Evolutionary conservation across 352 stramenopile genomes (phyloP), one percentile per base, ranked within the genome.

Genomic region (Phytophthora tubulina): DNA sequence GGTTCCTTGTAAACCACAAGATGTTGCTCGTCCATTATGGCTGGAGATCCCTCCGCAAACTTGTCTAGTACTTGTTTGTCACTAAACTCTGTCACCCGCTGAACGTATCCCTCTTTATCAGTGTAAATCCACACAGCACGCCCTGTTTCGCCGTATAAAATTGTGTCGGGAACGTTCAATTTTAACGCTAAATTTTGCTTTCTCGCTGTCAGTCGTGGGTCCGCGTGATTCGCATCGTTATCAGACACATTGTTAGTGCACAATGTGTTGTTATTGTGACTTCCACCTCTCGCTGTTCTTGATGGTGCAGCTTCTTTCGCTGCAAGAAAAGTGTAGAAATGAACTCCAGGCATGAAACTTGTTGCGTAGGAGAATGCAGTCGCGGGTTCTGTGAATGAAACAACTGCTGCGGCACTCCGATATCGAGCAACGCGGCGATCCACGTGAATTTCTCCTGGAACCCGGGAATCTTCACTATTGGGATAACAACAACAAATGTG

Each of bases 301-400:
- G 56, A 11, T 35, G 61, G 27, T n/a, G 52, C 36, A 58, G 51
- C 53, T 45, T 87, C 84, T 77, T 88, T 90, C 7, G 67, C 61
- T 1, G 85, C 87, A n/a, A 94, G 72, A 45, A 94, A 90, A 0
- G 87, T 89, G 59, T 90, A 94, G 50, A 94, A 94, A 54, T 94
- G 85, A 17, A 89, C 77, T 14, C 86, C 87, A n/a, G 85, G 87
- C 75, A 94, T 88, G 53, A 94, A 90, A 63, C 81, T 90, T 21
- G 61, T 60, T 15, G 85, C 63, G 65, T 94, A 94, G 11, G 66
- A 66, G 39, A 94, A 92, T 4, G 65, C 54, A 4, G 73, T 85
- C 13, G 72, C 49, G 4, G 71, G 55, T 14, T 94, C 86, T 2
- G 67, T 67, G 53, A 90, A 93, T n/a, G 86, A 94, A 15, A 92